Base-by-base conservation (phyloP, 176 grass and related monocot species). In the Paspalum notatum region DNA sequence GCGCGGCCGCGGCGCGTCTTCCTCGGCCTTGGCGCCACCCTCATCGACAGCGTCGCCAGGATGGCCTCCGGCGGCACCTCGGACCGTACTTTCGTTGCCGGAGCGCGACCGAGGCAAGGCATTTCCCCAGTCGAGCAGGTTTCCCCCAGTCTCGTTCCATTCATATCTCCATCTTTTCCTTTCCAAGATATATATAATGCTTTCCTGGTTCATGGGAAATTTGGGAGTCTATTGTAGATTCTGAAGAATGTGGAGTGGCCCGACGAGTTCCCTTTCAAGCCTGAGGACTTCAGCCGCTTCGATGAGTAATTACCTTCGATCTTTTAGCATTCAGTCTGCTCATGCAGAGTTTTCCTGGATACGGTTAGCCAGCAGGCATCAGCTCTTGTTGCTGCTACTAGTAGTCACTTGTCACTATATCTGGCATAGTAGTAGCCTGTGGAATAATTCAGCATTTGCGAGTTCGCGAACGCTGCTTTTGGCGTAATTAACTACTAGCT, bases 241-340 rank as follows among this genome's bases (percentile, higher is more conserved):
- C 44, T 98, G 81, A 94, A 94, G 88, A 81, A 85, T 65, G 90
- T 94, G n/a, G 83, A 91, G 74, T 98, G 95, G 95, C 95, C 92
- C 2, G 92, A 98, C 16, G 81, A 91, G 59, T 94, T 94, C 66
- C 95, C 95, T 48, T 98, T 98, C 88, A 98, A 98, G 78, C 80
- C 91, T 37, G 95, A 98, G 66, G 95, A 98, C 71, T 94, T 98
- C 74, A 89, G 81, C 81, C 95, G 92, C 61, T 94, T 98, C 61
- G 95, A 98, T n/a, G 90, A 98, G 92, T 98, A 85, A 72, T 78
- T 81, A 58, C 47, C 38, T 67, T 18, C 68, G 26, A 4, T 7
- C 24, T 12, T 15, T 14, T 9, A 67, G 15, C 71, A 65, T 9
- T 65, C 39, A 21, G 21, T 5, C 32, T 13, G 44, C 49, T 77